Conservation (phyloP, 2,329 filamentous ascomycete genomes). For the Annulohypoxylon truncatum region DNA sequence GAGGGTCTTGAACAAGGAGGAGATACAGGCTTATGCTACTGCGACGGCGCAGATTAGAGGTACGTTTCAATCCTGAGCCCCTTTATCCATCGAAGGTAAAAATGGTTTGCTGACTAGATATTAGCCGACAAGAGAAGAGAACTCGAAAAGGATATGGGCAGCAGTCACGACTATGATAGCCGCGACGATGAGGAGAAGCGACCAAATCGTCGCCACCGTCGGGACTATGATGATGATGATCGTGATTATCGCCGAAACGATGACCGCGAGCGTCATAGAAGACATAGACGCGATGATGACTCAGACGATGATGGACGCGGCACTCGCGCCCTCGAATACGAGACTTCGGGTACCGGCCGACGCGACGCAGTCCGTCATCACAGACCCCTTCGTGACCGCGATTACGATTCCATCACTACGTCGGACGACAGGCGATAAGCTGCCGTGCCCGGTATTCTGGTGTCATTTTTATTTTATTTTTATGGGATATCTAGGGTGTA, state of each 20-base stretch:
- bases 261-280: conserved; percentile 46
- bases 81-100: background rate
- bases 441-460: background rate
- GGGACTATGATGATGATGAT: conserved; percentile 49
- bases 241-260: conserved; percentile 46
- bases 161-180: conserved; percentile 42
- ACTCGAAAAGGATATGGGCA: conserved; percentile 49
- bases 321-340: conserved; percentile 47
- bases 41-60: conserved; percentile 85
- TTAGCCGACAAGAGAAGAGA: conserved; percentile 57
- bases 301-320: conserved; percentile 43
- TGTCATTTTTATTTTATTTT: background rate
- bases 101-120: conserved; percentile 23
- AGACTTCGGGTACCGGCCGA: conserved; percentile 34
- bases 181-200: conserved; percentile 50
- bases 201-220: conserved; percentile 43
- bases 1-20: conserved; percentile 85
- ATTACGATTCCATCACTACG: conserved; percentile 40
- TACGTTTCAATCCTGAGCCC: conserved; percentile 54
- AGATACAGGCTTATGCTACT: conserved; percentile 87
- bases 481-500: background rate
- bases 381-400: conserved; percentile 35
- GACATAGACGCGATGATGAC: conserved; percentile 36
- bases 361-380: conserved; percentile 36
- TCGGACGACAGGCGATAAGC: conserved; percentile 41